phyloP scores from a whole-genome alignment of 257 asterid species.

The Jaltomata sinuosa region DNA sequence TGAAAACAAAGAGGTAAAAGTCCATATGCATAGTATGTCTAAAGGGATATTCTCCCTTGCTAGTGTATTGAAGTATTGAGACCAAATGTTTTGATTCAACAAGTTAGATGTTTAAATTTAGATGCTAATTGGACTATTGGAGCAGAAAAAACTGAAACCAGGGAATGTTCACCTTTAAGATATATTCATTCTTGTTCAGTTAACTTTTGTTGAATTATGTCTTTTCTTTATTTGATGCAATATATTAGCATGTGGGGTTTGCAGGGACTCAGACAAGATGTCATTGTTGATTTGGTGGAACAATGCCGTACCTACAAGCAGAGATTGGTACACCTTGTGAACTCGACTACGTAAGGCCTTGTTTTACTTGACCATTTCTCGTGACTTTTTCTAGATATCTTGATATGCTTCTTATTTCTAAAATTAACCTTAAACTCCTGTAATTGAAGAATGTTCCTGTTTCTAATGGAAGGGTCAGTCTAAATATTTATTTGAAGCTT shows the following conservation, averaged over 20 bases:
- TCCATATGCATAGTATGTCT: not conserved
- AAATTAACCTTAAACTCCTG: not conserved
- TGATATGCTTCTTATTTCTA: not conserved
- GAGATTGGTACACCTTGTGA: slow-evolving; percentile 14
- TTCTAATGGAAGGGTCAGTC: not conserved
- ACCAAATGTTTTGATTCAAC: not conserved
- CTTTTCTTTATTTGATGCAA: not conserved
- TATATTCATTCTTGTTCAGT: not conserved
- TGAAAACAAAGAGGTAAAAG: slow-evolving; percentile 72
- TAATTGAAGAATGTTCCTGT: not conserved
- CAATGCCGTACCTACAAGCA: slow-evolving; percentile 12
- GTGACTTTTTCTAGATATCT: not conserved
- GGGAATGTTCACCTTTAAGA: not conserved
- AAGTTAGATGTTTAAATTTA: not conserved
- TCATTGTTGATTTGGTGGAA: slow-evolving; percentile 10
- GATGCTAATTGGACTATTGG: not conserved
- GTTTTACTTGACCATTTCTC: not conserved
- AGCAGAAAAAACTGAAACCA: not conserved
- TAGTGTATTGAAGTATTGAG: not conserved
- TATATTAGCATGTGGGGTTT: slow-evolving; percentile 8
- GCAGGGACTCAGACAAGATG: slow-evolving; percentile 56
- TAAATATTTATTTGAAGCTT: not conserved
- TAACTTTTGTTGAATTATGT: not conserved
- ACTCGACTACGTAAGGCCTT: slow-evolving; percentile 8
- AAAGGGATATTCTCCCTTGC: not conserved